Base-by-base conservation (phyloP, 208 protist genomes). In the Crithidia acanthocephali region DNA sequence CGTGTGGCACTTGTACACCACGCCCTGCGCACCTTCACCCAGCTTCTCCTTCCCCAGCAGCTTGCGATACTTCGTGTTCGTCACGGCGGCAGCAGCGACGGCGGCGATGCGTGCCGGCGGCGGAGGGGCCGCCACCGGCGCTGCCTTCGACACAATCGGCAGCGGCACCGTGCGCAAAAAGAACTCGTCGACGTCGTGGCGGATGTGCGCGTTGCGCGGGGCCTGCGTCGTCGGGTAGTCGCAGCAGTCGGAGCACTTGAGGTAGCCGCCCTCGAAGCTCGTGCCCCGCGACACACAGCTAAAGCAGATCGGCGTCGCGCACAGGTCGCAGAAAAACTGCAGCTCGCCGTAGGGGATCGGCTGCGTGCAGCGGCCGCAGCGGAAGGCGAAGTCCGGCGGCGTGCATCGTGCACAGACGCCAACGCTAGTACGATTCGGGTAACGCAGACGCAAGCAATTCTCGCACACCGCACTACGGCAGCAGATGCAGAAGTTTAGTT, bases 1-100 rank as follows among this genome's bases (percentile, higher is more conserved):
- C 8, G 87, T 90, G n/a, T 56, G 60, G 37, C 88, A 94, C 79
- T 93, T 90, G 74, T 87, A 93, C 40, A 96, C 88, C 5, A 86
- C 69, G 33, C 86, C 91, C 76, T 96, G 91, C 5, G 81, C 91
- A 1, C 91, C 91, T 63, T 94, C 77, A 3, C 88, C 91, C 15
- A 96, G 72, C 48, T 86, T 78, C 63, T 71, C 53, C 42, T 57
- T 58, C 23, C 68, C 69, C 25, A 58, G 77, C 32, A 95, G 63
- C 22, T 83, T 62, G 18, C 58, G 23, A 57, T 93, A 95, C 62
- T 87, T 91, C 3, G 72, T 84, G 47, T 50, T 35, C 61, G 45
- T 52, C 30, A 67, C 65, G 25, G 74, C 48, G 0, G 37, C 47
- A 16, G 58, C 56, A 5, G 61, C 48, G 0, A 55, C 74, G 3